These are phyloP conservation scores for Irpex sp. DNA, from an alignment of 1,284 basidiomycete genomes.

Conservation along the genomic window DNA sequence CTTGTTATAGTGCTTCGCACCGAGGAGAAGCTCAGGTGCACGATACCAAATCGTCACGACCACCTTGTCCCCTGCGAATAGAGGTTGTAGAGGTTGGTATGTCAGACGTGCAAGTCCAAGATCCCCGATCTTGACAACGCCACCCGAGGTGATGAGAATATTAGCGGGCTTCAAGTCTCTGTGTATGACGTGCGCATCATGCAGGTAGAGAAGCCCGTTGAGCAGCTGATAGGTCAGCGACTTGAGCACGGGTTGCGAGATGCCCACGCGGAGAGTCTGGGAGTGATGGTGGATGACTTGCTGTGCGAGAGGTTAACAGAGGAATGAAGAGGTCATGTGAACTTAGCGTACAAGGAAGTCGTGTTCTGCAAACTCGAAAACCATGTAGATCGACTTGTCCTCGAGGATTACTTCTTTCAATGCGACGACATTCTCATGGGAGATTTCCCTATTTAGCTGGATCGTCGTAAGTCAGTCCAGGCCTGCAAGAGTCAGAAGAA, in stretches of 20 bases:
- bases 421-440: conserved; percentile 89
- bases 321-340: background rate
- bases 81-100: conserved; percentile 80
- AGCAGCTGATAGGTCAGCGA: conserved; percentile 95
- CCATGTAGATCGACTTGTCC: conserved; percentile 98
- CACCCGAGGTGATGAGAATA: conserved; percentile 87
- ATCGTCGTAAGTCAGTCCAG: background rate
- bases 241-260: conserved; percentile 81
- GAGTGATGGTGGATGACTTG: conserved; percentile 48
- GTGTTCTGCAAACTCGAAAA: conserved; percentile 98
- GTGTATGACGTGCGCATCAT: conserved; percentile 93
- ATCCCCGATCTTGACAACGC: conserved; percentile 97
- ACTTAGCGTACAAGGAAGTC: conserved; percentile 64
- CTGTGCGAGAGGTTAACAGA: background rate
- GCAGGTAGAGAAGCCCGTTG: conserved; percentile 92
- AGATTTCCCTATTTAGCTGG: conserved; percentile 90
- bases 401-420: conserved; percentile 95
- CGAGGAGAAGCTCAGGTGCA: conserved; percentile 91
- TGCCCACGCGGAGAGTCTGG: conserved; percentile 77
- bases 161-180: conserved; percentile 98
- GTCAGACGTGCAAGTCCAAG: conserved; percentile 90
- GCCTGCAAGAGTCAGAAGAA: background rate
- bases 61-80: conserved; percentile 92
- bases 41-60: conserved; percentile 99
- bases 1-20: conserved; percentile 95